Conservation (phyloP, 2,329 filamentous ascomycete genomes). For the Botrytis elliptica region DNA sequence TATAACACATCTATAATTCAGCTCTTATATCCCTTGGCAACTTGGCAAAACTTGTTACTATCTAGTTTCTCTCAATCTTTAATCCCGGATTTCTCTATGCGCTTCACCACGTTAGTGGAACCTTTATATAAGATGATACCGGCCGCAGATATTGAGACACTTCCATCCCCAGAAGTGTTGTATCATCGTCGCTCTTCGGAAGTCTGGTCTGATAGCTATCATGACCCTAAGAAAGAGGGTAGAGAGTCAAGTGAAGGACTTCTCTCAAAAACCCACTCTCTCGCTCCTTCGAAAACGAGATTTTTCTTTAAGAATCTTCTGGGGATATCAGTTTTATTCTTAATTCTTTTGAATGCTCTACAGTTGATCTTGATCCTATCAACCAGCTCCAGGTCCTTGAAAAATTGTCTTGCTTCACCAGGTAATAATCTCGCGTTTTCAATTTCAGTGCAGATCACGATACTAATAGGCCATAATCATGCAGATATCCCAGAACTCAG, state of each 20-base stretch:
- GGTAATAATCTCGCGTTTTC: not conserved
- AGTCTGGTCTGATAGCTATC: not conserved
- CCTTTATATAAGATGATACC: not conserved
- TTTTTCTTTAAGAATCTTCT: not conserved
- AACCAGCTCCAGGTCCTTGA: not conserved
- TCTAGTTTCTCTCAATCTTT: not conserved
- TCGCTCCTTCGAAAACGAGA: not conserved
- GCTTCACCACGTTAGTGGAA: not conserved
- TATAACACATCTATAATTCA: not conserved
- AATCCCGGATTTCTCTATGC: not conserved
- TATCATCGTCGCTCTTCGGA: constrained; percentile 1
- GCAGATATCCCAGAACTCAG: not conserved
- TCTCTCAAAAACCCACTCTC: not conserved
- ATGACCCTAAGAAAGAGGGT: not conserved
- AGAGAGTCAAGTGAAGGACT: not conserved
- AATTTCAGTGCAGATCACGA: not conserved
- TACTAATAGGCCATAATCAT: not conserved
- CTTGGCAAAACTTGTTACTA: not conserved
- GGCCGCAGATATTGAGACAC: not conserved
- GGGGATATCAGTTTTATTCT: not conserved
- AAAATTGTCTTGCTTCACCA: not conserved
- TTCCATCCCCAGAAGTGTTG: not conserved
- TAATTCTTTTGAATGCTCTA: not conserved
- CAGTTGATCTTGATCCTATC: not conserved
- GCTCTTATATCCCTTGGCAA: not conserved